These are phyloP conservation scores for Calonectria crousiana DNA, from an alignment of 2,329 filamentous ascomycete species.

Conservation along the genomic window DNA sequence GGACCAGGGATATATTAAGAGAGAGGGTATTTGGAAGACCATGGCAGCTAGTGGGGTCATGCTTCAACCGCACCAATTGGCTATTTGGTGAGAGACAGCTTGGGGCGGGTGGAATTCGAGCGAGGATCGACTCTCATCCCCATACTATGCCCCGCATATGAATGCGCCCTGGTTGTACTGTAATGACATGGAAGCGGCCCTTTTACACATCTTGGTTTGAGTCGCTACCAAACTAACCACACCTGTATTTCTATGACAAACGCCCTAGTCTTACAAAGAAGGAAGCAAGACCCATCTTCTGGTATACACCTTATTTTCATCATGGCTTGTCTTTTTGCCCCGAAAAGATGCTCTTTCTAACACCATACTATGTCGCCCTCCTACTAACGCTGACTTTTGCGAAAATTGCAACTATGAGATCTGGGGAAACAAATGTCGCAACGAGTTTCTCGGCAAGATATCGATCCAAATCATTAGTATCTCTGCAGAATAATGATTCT, in stretches of 20 bases:
- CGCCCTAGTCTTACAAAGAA: background rate
- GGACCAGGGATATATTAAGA: background rate
- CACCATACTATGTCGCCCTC: background rate
- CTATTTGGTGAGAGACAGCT: background rate
- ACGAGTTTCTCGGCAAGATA: background rate
- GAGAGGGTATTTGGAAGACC: background rate
- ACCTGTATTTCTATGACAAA: background rate
- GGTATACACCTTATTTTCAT: background rate
- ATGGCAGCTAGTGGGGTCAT: constrained; percentile 3
- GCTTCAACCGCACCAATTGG: constrained; percentile 19
- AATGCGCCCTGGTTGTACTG: background rate
- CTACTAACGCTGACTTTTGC: background rate
- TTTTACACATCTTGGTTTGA: background rate
- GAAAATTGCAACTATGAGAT: background rate
- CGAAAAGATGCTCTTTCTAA: background rate
- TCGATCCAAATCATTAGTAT: background rate
- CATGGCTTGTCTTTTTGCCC: background rate
- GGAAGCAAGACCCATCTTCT: background rate
- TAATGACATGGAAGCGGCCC: background rate
- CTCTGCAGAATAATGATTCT: background rate
- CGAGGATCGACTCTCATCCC: background rate
- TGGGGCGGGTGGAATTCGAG: background rate
- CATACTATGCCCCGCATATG: background rate
- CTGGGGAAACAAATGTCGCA: background rate
- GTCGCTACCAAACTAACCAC: background rate